A percentile compares a stretch with the other conserved stretches of the same genome.
Evolutionary conservation across 768 basidiomycete species (phyloP).

Genomic region (Suillus lakei): DNA sequence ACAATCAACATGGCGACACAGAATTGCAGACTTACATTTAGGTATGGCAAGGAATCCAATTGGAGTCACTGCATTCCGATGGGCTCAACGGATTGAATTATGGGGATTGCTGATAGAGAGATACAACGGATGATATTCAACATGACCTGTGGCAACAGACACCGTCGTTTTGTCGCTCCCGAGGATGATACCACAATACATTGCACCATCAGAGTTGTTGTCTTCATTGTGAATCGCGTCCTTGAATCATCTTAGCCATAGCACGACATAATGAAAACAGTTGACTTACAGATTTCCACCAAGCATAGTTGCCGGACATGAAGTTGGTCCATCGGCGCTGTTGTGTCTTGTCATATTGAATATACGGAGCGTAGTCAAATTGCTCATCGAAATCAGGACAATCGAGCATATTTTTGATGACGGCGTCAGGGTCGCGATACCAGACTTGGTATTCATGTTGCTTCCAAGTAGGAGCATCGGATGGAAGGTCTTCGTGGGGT

Average conservation of each 20-base stretch:
- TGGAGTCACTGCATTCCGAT: slow-evolving; percentile 27
- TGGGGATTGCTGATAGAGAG: slow-evolving; percentile 31
- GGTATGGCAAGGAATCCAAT: slow-evolving; percentile 35
- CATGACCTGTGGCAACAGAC: slow-evolving; percentile 43
- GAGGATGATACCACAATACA: slow-evolving; percentile 35
- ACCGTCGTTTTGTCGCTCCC: slow-evolving; percentile 50
- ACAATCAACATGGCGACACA: neutral
- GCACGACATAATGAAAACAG: neutral
- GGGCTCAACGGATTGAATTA: slow-evolving; percentile 20
- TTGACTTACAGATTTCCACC: slow-evolving; percentile 37
- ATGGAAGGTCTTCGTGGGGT: slow-evolving; percentile 14
- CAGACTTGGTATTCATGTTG: neutral
- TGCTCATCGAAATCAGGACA: slow-evolving; percentile 25
- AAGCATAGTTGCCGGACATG: slow-evolving; percentile 44
- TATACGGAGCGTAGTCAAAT: slow-evolving; percentile 29
- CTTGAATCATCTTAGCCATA: slow-evolving; percentile 1
- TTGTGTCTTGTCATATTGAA: slow-evolving; percentile 23
- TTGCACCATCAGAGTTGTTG: slow-evolving; percentile 32
- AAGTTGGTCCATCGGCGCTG: slow-evolving; percentile 33
- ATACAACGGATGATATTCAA: slow-evolving; percentile 45
- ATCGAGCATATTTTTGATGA: slow-evolving; percentile 28
- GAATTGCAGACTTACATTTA: slow-evolving; percentile 29
- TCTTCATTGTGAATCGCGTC: slow-evolving; percentile 31
- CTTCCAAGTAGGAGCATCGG: neutral
- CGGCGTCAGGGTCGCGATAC: slow-evolving; percentile 26